These are phyloP conservation scores for Schwanniomyces yamadae DNA, from an alignment of 805 yeast genomes.

Conservation along the genomic window DNA sequence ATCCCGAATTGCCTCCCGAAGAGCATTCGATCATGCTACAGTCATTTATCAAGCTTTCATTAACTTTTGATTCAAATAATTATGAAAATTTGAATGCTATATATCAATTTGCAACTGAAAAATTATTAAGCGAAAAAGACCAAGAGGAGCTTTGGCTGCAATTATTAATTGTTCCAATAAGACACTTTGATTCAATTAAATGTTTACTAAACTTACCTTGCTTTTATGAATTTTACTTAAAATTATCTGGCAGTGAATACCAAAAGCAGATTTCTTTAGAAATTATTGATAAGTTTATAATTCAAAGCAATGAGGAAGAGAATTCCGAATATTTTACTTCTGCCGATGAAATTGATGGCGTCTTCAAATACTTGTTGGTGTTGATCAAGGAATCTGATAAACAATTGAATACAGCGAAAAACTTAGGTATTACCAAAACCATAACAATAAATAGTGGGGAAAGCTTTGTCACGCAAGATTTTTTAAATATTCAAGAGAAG, in stretches of 20 bases:
- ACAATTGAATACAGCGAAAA: slow-evolving; percentile 33
- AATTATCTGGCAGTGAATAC: slow-evolving; percentile 48
- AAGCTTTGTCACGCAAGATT: slow-evolving; percentile 33
- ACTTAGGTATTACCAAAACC: slow-evolving; percentile 39
- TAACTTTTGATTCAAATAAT: slow-evolving; percentile 65
- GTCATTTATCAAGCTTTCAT: slow-evolving; percentile 61
- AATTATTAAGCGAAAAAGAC: slow-evolving; percentile 26
- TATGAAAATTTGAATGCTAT: slow-evolving; percentile 60
- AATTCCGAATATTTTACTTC: slow-evolving; percentile 23
- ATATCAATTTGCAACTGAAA: slow-evolving; percentile 54
- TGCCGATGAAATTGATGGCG: slow-evolving; percentile 54
- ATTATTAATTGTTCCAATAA: slow-evolving; percentile 50
- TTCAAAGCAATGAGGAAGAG: slow-evolving; percentile 27
- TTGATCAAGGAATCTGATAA: slow-evolving; percentile 43
- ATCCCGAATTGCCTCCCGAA: slow-evolving; percentile 65
- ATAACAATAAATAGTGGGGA: slow-evolving; percentile 29
- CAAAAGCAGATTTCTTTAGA: slow-evolving; percentile 60
- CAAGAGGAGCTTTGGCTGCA: slow-evolving; percentile 39
- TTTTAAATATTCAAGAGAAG: slow-evolving; percentile 52
- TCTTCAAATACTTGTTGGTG: slow-evolving; percentile 58
- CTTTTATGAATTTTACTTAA: slow-evolving; percentile 52
- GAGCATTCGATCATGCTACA: slow-evolving; percentile 66
- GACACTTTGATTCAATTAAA: slow-evolving; percentile 38
- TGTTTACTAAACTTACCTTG: slow-evolving; percentile 45
- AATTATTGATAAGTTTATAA: slow-evolving; percentile 58